Conservation (phyloP, 345 rosid species). For the Odontarrhena argentea region DNA sequence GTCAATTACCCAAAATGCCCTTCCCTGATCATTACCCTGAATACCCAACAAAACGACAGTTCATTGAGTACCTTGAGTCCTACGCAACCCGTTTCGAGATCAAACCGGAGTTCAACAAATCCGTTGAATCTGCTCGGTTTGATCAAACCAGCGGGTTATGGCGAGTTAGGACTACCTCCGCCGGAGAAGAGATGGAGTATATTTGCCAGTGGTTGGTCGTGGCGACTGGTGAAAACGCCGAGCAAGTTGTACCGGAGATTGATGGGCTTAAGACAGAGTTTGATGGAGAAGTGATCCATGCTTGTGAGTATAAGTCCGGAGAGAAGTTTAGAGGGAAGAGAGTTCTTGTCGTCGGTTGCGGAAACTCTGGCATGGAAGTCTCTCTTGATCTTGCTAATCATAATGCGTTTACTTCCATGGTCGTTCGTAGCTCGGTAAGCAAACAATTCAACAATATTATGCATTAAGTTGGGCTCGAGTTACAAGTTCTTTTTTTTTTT, state of each 20-base stretch:
- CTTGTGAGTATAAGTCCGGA: conserved; percentile 76
- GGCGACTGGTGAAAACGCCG: conserved; percentile 97
- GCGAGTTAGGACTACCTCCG: conserved; percentile 56
- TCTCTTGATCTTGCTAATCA: conserved; percentile 87
- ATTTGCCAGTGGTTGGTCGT: conserved; percentile 91
- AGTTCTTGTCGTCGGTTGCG: conserved; percentile 90
- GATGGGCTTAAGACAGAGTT: conserved; percentile 65
- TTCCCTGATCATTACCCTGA: conserved; percentile 52
- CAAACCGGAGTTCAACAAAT: conserved; percentile 72
- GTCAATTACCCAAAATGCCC: conserved; percentile 54
- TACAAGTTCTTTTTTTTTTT: too few relatives aligned
- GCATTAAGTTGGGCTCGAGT: too few relatives aligned
- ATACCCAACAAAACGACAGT: conserved; percentile 56
- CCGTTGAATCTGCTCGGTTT: conserved; percentile 71
- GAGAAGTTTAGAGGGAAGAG: conserved; percentile 60
- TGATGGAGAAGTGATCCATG: conserved; percentile 67
- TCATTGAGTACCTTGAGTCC: conserved; percentile 55
- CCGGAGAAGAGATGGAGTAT: conserved; percentile 65
- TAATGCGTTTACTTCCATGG: conserved; percentile 73
- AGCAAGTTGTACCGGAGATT: conserved; percentile 64
- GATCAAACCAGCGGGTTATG: conserved; percentile 85
- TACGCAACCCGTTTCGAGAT: conserved; percentile 67
- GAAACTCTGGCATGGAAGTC: conserved; percentile 96
- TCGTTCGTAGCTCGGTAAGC: conserved; percentile 86
- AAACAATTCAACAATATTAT: neutral